Conservation (phyloP, 139 green algal genomes). For the Pseudopediastrum boryanum region DNA sequence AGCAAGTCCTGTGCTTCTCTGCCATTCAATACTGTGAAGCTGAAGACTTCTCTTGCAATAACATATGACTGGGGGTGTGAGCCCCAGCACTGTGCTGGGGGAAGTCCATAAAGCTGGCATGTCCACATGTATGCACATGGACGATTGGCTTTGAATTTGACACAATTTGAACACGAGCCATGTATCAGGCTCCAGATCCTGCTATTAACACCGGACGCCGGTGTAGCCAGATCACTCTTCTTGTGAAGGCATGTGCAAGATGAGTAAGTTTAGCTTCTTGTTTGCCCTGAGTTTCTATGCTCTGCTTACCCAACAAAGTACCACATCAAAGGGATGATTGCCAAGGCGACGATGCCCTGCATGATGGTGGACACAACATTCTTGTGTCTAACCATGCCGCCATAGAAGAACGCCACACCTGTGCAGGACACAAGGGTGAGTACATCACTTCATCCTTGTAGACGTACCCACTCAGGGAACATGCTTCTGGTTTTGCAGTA, state of each 20-base stretch:
- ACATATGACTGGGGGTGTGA: too few species aligned
- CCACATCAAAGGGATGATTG: slow-evolving; percentile 36
- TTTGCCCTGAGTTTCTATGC: background rate
- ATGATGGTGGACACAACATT: slow-evolving; percentile 34
- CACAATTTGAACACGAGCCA: background rate
- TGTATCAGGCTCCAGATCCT: background rate
- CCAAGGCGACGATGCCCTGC: slow-evolving; percentile 22
- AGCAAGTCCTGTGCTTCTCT: too few species aligned
- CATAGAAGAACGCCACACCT: slow-evolving; percentile 1
- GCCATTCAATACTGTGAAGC: too few species aligned
- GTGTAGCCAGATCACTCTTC: background rate
- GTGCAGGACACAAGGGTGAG: too few species aligned
- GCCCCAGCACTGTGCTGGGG: too few species aligned
- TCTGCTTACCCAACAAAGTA: slow-evolving; percentile 2
- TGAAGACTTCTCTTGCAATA: too few species aligned
- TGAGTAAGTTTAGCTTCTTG: background rate
- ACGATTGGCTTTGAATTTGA: slow-evolving; percentile 8
- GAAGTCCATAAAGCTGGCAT: too few species aligned
- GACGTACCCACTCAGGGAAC: too few species aligned
- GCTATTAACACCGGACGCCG: background rate
- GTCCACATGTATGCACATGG: too few species aligned
- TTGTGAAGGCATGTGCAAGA: background rate
- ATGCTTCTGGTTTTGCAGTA: too few species aligned
- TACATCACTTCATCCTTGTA: too few species aligned
- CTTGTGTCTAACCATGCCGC: slow-evolving; percentile 22